These are phyloP conservation scores for Cladosporium sp. DNA, from an alignment of 2,329 filamentous ascomycete species.

Conservation along the genomic window DNA sequence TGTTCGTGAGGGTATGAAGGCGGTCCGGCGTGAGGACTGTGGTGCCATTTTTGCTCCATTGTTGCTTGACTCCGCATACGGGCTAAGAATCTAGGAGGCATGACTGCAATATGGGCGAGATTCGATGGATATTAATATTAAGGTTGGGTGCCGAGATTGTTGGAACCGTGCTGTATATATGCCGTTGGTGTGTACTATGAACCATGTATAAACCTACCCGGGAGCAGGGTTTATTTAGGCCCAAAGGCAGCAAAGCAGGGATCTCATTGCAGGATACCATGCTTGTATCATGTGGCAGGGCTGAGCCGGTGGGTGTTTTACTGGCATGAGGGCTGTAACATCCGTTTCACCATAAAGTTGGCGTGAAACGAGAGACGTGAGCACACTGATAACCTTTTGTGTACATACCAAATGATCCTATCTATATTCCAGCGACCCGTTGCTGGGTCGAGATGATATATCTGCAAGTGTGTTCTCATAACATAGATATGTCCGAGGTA, in stretches of 20 bases:
- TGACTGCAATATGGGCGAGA: neutral
- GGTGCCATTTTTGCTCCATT: constrained; percentile 6
- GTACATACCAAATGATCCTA: no score
- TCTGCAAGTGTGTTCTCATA: no score
- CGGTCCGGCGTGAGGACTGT: neutral
- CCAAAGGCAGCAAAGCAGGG: neutral
- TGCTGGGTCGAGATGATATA: no score
- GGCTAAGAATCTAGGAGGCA: constrained; percentile 8
- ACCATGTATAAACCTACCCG: neutral
- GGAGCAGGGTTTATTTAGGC: constrained; percentile 5
- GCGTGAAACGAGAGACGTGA: neutral
- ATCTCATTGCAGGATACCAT: neutral
- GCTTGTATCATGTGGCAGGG: neutral
- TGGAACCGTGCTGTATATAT: neutral
- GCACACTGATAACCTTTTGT: no score
- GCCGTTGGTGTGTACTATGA: neutral
- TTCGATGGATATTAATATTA: no score
- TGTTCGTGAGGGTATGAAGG: neutral
- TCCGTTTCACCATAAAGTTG: constrained; percentile 4
- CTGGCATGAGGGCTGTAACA: neutral
- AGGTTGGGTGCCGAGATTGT: no score
- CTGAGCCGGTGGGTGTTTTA: neutral
- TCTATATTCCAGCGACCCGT: no score
- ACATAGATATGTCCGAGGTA: no score
- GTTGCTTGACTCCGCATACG: neutral